A percentile compares a stretch with the other conserved stretches of the same genome.
Evolutionary conservation across 1,139 yeast genomes (phyloP).

Genomic region (Hansenula anomala): DNA sequence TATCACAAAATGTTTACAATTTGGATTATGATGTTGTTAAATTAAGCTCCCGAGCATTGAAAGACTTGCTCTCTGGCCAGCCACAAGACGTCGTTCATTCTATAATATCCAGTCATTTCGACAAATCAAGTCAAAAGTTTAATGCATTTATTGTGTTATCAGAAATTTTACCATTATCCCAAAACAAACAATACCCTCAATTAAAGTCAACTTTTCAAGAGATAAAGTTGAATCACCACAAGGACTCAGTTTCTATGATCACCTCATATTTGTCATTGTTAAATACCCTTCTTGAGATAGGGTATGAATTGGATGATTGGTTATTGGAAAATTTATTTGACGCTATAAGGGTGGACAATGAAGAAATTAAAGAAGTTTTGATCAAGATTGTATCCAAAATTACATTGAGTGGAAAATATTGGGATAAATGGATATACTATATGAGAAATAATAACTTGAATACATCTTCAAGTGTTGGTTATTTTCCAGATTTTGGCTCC

Average conservation of each 20-base stretch:
- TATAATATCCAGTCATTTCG: not conserved
- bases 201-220: too few relatives aligned
- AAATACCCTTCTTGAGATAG: slow-evolving; percentile 5
- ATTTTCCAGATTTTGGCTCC: slow-evolving; percentile 7
- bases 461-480: slow-evolving; percentile 14
- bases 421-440: slow-evolving; percentile 18
- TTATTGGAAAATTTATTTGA: slow-evolving; percentile 15
- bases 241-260: slow-evolving; percentile 14
- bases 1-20: slow-evolving; percentile 18
- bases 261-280: slow-evolving; percentile 15
- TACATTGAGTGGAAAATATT: slow-evolving; percentile 2
- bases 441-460: slow-evolving; percentile 17
- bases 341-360: slow-evolving; percentile 15
- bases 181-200: not conserved
- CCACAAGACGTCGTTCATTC: slow-evolving; percentile 1
- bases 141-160: slow-evolving; percentile 18
- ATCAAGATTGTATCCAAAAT: slow-evolving; percentile 11
- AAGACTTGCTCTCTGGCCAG: slow-evolving; percentile 2
- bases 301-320: not conserved
- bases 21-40: slow-evolving; percentile 22
- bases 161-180: slow-evolving; percentile 10
- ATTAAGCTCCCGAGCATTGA: slow-evolving; percentile 18
- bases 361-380: slow-evolving; percentile 6
- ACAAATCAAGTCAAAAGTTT: not conserved
- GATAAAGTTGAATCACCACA: slow-evolving; percentile 19